These are phyloP conservation scores for Microbotryomycetes sp. DNA, from an alignment of 1,284 basidiomycete genomes.

Conservation along the genomic window DNA sequence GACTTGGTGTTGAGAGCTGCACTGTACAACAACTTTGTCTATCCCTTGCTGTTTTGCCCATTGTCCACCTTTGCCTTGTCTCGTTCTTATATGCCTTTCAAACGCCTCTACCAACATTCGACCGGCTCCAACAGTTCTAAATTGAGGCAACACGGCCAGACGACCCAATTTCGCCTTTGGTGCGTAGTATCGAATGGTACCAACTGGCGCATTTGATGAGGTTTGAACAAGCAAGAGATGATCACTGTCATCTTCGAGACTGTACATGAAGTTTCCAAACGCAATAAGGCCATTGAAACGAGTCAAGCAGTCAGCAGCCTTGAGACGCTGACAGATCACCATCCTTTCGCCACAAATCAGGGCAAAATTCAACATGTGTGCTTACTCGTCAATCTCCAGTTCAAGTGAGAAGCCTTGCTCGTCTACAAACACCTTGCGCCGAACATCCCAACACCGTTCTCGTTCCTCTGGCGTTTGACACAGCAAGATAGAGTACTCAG, in stretches of 20 bases:
- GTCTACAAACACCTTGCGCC: constrained; percentile 35
- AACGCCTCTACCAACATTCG: neutral
- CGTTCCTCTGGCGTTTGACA: constrained; percentile 10
- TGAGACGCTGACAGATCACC: too few relatives aligned
- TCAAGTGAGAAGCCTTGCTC: constrained; percentile 35
- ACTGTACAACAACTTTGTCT: neutral
- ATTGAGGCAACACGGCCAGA: neutral
- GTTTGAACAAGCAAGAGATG: constrained; percentile 1
- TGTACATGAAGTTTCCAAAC: too few relatives aligned
- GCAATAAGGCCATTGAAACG: too few relatives aligned
- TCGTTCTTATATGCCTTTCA: neutral
- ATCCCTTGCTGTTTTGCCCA: neutral
- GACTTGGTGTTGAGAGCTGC: neutral
- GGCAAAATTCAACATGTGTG: neutral
- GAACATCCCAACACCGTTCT: constrained; percentile 25
- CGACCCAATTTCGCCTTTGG: neutral
- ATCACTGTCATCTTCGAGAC: neutral
- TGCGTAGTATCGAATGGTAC: neutral
- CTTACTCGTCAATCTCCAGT: constrained; percentile 37
- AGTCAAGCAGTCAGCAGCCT: too few relatives aligned
- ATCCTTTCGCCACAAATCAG: too few relatives aligned
- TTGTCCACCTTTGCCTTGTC: neutral
- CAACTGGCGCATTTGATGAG: neutral
- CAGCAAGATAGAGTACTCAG: neutral
- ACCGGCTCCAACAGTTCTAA: neutral